Conservation (phyloP, 768 basidiomycete genomes). For the Termitomyces titanicus region DNA sequence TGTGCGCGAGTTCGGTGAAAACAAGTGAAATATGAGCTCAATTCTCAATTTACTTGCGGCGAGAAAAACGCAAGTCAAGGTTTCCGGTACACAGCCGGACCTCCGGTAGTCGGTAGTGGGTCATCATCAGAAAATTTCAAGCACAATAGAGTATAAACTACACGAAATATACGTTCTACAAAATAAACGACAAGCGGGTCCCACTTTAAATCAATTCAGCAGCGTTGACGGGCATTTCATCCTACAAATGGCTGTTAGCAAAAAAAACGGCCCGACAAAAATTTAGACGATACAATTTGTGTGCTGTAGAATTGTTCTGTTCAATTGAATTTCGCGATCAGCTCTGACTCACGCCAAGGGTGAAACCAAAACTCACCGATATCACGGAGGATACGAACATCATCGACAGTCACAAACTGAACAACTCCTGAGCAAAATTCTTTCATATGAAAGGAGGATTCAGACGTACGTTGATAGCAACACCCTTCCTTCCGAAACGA, state of each 20-base stretch:
- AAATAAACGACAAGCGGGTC: constrained; percentile 4
- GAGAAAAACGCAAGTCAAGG: no score
- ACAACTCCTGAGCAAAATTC: constrained; percentile 14
- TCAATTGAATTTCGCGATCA: constrained; percentile 9
- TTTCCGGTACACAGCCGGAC: no score
- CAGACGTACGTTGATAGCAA: constrained; percentile 89
- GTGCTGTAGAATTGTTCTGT: constrained; percentile 96
- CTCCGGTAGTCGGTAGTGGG: no score
- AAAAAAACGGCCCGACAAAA: constrained; percentile 7
- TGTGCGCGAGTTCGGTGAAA: no score
- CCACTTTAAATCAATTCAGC: constrained; percentile 83
- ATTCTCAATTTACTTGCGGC: no score
- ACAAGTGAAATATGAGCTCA: no score
- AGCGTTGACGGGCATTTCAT: constrained; percentile 99
- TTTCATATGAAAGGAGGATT: constrained; percentile 8
- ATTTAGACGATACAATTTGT: constrained; percentile 63
- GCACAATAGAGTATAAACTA: constrained; percentile 14
- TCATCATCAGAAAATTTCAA: no score
- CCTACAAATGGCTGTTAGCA: constrained; percentile 43
- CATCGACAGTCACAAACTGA: constrained; percentile 91
- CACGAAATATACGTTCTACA: constrained; percentile 15
- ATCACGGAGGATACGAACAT: constrained; percentile 94
- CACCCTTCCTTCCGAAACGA: constrained; percentile 98
- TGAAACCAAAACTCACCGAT: constrained; percentile 55
- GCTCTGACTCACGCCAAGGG: constrained; percentile 10